These are phyloP conservation scores for Selenicereus undatus DNA, from an alignment of 148 eudicot species.

Conservation along the genomic window DNA sequence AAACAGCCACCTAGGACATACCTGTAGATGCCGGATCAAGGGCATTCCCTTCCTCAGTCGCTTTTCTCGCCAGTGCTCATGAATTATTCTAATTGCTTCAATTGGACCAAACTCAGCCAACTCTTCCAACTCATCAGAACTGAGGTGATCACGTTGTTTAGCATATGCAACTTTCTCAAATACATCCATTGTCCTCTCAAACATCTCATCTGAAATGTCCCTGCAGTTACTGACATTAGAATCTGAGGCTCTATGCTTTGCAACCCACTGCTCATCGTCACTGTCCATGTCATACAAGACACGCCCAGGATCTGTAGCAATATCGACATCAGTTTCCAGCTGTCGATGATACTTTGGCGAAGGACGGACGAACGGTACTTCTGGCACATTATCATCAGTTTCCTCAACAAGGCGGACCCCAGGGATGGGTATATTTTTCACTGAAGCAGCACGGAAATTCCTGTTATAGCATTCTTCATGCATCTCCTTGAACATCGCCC, in stretches of 20 bases:
- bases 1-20: slow-evolving; percentile 21
- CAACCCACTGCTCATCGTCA: slow-evolving; percentile 86
- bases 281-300: slow-evolving; percentile 96
- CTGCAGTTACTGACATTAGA: slow-evolving; percentile 23
- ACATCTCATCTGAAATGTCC: slow-evolving; percentile 60
- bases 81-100: slow-evolving; percentile 45
- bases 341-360: slow-evolving; percentile 59
- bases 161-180: slow-evolving; percentile 80
- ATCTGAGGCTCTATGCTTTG: slow-evolving; percentile 22
- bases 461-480: slow-evolving; percentile 85
- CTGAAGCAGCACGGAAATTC: slow-evolving; percentile 88
- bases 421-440: slow-evolving; percentile 94
- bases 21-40: slow-evolving; percentile 91
- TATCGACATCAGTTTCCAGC: slow-evolving; percentile 68
- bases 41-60: slow-evolving; percentile 77
- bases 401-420: slow-evolving; percentile 83
- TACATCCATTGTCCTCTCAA: slow-evolving; percentile 79
- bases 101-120: slow-evolving; percentile 48
- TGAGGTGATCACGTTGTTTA: slow-evolving; percentile 56
- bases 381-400: slow-evolving; percentile 43
- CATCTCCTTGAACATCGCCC: slow-evolving; percentile 91
- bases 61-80: slow-evolving; percentile 75
- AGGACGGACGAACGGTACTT: slow-evolving; percentile 52
- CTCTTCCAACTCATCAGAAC: slow-evolving; percentile 65
- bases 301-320: slow-evolving; percentile 73